These are phyloP conservation scores for Collybia mongolica DNA, from an alignment of 768 basidiomycete species.

Conservation along the genomic window DNA sequence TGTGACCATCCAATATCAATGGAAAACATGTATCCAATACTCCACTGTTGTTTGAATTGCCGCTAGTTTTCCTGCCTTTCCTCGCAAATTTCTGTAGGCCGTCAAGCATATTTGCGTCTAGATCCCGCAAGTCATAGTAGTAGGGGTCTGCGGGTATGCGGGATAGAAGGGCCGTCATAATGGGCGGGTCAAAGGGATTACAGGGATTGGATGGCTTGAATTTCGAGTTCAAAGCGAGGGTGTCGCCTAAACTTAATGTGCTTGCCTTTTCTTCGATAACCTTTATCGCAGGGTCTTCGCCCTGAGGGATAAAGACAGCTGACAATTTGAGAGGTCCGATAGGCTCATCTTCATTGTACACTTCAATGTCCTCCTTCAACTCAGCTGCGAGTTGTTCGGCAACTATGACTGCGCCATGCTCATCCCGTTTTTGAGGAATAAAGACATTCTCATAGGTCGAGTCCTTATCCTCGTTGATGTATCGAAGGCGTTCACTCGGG, in stretches of 20 bases:
- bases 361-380: slow-evolving; percentile 34
- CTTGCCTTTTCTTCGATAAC: slow-evolving; percentile 61
- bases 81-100: slow-evolving; percentile 71
- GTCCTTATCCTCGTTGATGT: slow-evolving; percentile 15
- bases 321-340: slow-evolving; percentile 29
- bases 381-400: slow-evolving; percentile 56
- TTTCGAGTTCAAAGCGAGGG: slow-evolving; percentile 55
- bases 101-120: slow-evolving; percentile 60
- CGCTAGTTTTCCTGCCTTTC: slow-evolving; percentile 43
- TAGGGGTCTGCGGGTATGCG: slow-evolving; percentile 58
- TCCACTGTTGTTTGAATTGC: slow-evolving; percentile 29
- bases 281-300: slow-evolving; percentile 21
- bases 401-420: slow-evolving; percentile 47
- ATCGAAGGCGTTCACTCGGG: slow-evolving; percentile 31
- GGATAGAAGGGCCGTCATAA: slow-evolving; percentile 63
- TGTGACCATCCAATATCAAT: slow-evolving; percentile 60
- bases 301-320: slow-evolving; percentile 18
- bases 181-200: slow-evolving; percentile 74
- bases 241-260: slow-evolving; percentile 63
- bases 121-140: slow-evolving; percentile 57
- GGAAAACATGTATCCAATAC: slow-evolving; percentile 40
- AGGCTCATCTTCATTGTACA: slow-evolving; percentile 24
- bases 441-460: slow-evolving; percentile 22
- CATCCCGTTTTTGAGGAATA: slow-evolving; percentile 31
- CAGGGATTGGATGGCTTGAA: slow-evolving; percentile 86